phyloP scores from a whole-genome alignment of 1,284 basidiomycete species.

The Cutaneotrichosporon arboriforme region DNA sequence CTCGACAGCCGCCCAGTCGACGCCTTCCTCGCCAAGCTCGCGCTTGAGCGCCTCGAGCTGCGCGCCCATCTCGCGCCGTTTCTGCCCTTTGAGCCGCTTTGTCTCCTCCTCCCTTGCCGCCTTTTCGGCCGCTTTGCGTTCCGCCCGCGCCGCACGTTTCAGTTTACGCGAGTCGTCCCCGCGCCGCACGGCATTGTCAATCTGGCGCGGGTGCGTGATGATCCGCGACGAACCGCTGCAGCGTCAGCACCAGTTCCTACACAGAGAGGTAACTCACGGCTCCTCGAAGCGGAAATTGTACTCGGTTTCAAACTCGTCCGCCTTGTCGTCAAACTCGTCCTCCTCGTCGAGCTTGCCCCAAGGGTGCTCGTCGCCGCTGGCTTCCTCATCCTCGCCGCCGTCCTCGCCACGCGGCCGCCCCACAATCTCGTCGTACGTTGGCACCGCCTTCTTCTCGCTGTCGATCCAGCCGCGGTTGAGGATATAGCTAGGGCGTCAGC shows the following conservation, averaged over 20 bases:
- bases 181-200: conserved; percentile 66
- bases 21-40: conserved; percentile 56
- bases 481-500: conserved; percentile 66
- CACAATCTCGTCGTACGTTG: conserved; percentile 76
- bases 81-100: conserved; percentile 69
- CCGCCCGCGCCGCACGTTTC: conserved; percentile 66
- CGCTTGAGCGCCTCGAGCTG: conserved; percentile 62
- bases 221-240: conserved; percentile 67
- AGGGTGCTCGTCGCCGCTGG: conserved; percentile 38
- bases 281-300: conserved; percentile 95
- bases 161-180: conserved; percentile 73
- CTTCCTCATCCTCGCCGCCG: conserved; percentile 20
- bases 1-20: conserved; percentile 50
- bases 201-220: conserved; percentile 67
- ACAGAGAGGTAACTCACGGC: conserved; percentile 61
- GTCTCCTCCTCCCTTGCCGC: conserved; percentile 71
- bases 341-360: conserved; percentile 51
- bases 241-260: neutral
- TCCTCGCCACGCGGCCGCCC: conserved; percentile 15
- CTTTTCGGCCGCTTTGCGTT: conserved; percentile 73
- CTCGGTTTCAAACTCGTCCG: conserved; percentile 69
- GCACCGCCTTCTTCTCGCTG: conserved; percentile 61
- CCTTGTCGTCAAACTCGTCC: conserved; percentile 64
- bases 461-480: conserved; percentile 94
- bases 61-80: conserved; percentile 72